A percentile compares a stretch with the other conserved stretches of the same genome.
These are phyloP conservation scores for Phialemonium atrogriseum DNA, from an alignment of 2,329 filamentous ascomycete species.

Conservation along the genomic window DNA sequence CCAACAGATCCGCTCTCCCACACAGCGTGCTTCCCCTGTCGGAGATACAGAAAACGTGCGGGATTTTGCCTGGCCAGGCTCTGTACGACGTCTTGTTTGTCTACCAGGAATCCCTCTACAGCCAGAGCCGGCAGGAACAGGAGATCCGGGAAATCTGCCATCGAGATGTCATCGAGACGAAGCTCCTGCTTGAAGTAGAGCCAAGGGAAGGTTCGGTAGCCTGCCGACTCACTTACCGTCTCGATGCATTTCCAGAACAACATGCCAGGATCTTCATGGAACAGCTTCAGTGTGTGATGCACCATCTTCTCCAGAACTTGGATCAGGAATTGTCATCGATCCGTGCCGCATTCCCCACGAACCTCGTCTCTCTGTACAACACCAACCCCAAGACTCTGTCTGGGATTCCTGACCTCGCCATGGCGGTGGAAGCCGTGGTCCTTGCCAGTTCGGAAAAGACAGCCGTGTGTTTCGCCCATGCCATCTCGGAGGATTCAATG, in stretches of 20 bases:
- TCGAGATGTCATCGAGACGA: conserved; percentile 67
- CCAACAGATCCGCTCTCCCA: conserved; percentile 57
- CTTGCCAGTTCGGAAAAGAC: conserved; percentile 36
- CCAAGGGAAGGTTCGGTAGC: conserved; percentile 38
- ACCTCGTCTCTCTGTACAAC: conserved; percentile 43
- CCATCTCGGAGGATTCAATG: conserved; percentile 28
- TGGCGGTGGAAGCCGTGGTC: conserved; percentile 47
- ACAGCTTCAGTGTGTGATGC: conserved; percentile 51
- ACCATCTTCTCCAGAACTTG: conserved; percentile 18
- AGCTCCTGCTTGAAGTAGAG: conserved; percentile 67
- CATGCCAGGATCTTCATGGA: conserved; percentile 49
- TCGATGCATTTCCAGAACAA: conserved; percentile 37
- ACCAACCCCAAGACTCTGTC: conserved; percentile 21
- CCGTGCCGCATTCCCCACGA: conserved; percentile 15
- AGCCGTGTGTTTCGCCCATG: conserved; percentile 57
- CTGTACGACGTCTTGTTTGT: conserved; percentile 76
- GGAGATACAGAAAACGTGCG: conserved; percentile 58
- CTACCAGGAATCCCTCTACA: conserved; percentile 68
- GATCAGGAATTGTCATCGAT: conserved; percentile 16
- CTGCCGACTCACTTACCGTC: conserved; percentile 40
- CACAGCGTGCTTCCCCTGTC: conserved; percentile 56
- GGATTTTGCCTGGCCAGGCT: conserved; percentile 41
- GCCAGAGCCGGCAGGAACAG: conserved; percentile 12
- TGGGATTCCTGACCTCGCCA: conserved; percentile 35
- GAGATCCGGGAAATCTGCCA: conserved; percentile 48